Evolutionary conservation across 2,329 filamentous ascomycete species (phyloP), one percentile per base, ranked within the genome.

Genomic region (Hypoxylon sp.): DNA sequence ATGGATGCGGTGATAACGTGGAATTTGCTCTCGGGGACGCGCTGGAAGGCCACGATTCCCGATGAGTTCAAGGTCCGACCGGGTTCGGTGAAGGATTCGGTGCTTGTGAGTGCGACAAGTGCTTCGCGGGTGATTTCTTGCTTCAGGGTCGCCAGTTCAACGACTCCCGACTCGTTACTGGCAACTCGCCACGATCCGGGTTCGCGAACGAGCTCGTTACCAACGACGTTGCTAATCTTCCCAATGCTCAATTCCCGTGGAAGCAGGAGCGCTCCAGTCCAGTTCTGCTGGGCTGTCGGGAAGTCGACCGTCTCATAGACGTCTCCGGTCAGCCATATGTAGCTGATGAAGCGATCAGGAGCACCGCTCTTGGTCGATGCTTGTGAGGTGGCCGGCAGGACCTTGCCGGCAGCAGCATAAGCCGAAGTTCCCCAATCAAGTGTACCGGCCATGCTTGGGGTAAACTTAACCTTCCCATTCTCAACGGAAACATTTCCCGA

Each of bases 291-390:
- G 0, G 57, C 13, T 13, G 67, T 71, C 2, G 73, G 73, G 45
- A 75, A 74, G 29, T 66, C 60, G 1, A 67, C 53, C 4, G 69
- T 72, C 1, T 67, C 73, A 47, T 71, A 76, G 42, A 71, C 69
- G 45, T 75, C 66, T n/a, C 72, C 73, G 2, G 72, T 76, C 29
- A 76, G 59, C 74, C 74, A 76, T 1, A 75, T 13, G 43, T 73
- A 75, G 4, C 64, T 63, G 36, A 76, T 67, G 54, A 73, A 75
- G 3, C 73, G 69, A 51, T 76, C 72, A 1, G 73, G 69, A 0
- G 71, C 69, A 13, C 67, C 70, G 30, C 70, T 73, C 45, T 66
- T 69, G 31, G 62, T 52, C 5, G 72, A 73, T 2, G 72, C 69
- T 43, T 67, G 57, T 1, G 73, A 74, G 5, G 67, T 66, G 0